Evolutionary conservation across 2,329 filamentous ascomycete genomes (phyloP), one percentile per base, ranked within the genome.

Genomic region (Lecanoromycetidae sp.): DNA sequence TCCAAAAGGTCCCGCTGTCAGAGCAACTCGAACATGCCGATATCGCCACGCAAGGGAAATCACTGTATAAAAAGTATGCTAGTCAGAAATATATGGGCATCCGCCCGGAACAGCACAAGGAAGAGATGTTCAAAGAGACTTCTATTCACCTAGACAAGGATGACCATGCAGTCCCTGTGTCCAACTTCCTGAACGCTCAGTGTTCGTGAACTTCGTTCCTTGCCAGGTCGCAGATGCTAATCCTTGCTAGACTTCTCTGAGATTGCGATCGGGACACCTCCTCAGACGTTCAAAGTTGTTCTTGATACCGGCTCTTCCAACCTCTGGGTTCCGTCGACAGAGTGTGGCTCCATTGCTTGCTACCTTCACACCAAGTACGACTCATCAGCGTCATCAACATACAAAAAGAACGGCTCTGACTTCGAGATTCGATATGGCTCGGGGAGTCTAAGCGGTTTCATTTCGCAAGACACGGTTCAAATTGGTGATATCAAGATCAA

Each of bases 251-350:
- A 98, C 75, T 98, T 94, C 79, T 93, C 90, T 57, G 87, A 95
- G 68, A 95, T 98, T 66, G 77, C 79, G 58, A 79, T 98, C 65
- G 91, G 91, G 55, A 90, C 82, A 40, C 91, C 91, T 56, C 82
- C 91, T 27, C 91, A 98, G 72, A 76, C 71, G 57, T 98, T 98
- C 80, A 98, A 98, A 78, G 93, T 98, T 57, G 84, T 98, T 55
- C 82, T 98, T 55, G 91, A 98, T 67, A 98, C 91, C 23, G 91
- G 91, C 60, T 95, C 87, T 76, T 96, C 91, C 66, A 98, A 98
- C 75, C 78, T 98, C 54, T 98, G 93, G 93, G 88, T 98, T 51
- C 93, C 93, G 32, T 94, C 88, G 20, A 74, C 78, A 48, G 75
- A 87, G 62, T 98, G 93, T 68, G 81, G 77, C 63, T 95, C 88